Evolutionary conservation across 345 rosid species (phyloP).

Genomic region (Eucalyptus pauciflora): DNA sequence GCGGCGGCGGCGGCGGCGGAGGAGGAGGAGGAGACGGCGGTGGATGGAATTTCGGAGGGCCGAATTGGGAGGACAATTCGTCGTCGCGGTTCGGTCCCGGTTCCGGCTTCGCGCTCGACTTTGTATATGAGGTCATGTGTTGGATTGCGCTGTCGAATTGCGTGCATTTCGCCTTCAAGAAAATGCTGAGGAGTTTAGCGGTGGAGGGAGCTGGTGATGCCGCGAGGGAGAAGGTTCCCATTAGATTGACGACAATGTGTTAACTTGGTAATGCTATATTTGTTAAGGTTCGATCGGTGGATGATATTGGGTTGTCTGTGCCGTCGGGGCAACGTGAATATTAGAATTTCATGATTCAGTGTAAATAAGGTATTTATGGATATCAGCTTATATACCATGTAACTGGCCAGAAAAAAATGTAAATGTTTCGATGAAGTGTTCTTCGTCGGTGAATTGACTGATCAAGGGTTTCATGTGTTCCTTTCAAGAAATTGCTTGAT

Average conservation of each 20-base stretch:
- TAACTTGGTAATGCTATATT: background rate
- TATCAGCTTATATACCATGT: background rate
- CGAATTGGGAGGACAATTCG: slow-evolving; percentile 56
- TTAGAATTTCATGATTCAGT: background rate
- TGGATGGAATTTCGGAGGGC: slow-evolving; percentile 55
- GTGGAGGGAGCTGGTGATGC: slow-evolving; percentile 14
- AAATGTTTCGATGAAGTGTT: background rate
- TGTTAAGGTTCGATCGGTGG: background rate
- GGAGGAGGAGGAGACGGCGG: background rate
- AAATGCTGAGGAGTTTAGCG: slow-evolving; percentile 33
- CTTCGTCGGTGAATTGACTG: too few species aligned
- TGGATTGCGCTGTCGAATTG: slow-evolving; percentile 91
- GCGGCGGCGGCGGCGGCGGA: too few species aligned
- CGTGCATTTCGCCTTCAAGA: slow-evolving; percentile 77
- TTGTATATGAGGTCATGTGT: slow-evolving; percentile 72
- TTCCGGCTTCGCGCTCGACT: slow-evolving; percentile 36
- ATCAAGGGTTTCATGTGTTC: too few species aligned
- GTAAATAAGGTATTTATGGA: background rate
- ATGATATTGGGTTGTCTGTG: background rate
- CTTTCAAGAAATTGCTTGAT: too few species aligned
- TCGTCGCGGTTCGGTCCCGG: slow-evolving; percentile 38
- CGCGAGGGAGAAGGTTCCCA: slow-evolving; percentile 47
- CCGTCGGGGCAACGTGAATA: background rate
- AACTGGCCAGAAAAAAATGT: background rate
- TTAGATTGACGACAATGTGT: slow-evolving; percentile 39